Evolutionary conservation across 257 asterid species (phyloP).

Genomic region (Scutellaria baicalensis): DNA sequence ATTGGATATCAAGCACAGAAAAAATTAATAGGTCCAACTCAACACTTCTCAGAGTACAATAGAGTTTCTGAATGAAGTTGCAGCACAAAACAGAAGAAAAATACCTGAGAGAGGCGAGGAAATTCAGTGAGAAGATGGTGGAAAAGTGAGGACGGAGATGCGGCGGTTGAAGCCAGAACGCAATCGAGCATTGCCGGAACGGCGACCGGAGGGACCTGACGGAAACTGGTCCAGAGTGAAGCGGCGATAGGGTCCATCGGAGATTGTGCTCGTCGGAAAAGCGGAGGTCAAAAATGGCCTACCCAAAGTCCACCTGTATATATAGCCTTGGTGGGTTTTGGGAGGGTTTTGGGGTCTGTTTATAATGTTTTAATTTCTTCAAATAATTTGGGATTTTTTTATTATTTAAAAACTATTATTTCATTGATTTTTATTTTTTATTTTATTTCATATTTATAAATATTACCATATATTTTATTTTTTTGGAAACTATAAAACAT

Average conservation of each 20-base stretch:
- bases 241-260: conserved; percentile 42
- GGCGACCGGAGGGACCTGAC: conserved; percentile 65
- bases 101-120: conserved; percentile 51
- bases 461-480: no score
- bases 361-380: no score
- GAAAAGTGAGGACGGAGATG: conserved; percentile 57
- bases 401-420: no score
- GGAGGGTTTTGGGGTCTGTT: no score
- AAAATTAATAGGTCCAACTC: neutral
- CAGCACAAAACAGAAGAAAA: neutral
- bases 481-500: no score
- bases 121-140: conserved; percentile 42
- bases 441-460: no score
- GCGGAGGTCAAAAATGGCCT: neutral
- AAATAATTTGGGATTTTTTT: no score
- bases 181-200: conserved; percentile 77
- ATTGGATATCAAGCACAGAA: no score
- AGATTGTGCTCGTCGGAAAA: neutral
- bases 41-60: neutral
- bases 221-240: conserved; percentile 63
- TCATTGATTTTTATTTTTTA: no score
- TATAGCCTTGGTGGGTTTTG: no score
- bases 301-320: no score
- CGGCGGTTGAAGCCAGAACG: conserved; percentile 49
- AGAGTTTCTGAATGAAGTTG: neutral